These are phyloP conservation scores for Draba incana DNA, from an alignment of 345 rosid species.

Conservation along the genomic window DNA sequence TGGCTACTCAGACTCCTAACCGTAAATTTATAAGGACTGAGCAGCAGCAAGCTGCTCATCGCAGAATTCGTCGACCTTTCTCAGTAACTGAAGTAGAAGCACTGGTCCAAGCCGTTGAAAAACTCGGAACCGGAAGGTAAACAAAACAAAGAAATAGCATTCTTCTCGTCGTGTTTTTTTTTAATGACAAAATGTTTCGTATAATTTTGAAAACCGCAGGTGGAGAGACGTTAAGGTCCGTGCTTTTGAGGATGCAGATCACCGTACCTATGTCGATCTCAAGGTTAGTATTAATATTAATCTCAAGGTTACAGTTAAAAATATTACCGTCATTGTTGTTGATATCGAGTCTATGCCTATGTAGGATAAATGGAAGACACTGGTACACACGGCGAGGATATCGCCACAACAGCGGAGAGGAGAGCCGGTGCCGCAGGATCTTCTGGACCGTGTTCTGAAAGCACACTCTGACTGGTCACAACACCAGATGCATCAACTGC, in stretches of 20 bases:
- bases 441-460: conserved; percentile 74
- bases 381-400: conserved; percentile 93
- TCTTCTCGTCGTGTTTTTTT: neutral
- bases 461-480: conserved; percentile 87
- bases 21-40: conserved; percentile 70
- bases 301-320: neutral
- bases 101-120: conserved; percentile 92
- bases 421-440: conserved; percentile 91
- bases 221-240: conserved; percentile 91
- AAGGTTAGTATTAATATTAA: conserved; percentile 50
- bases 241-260: conserved; percentile 86
- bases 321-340: neutral
- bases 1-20: conserved; percentile 52
- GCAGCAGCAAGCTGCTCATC: conserved; percentile 57
- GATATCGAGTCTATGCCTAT: conserved; percentile 35
- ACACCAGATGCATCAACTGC: conserved; percentile 69
- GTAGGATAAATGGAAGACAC: conserved; percentile 97
- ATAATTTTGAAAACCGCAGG: conserved; percentile 45
- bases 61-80: conserved; percentile 99
- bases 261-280: conserved; percentile 96
- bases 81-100: conserved; percentile 96
- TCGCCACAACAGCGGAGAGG: conserved; percentile 96
- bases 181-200: neutral
- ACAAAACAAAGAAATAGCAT: neutral
- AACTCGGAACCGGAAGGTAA: conserved; percentile 96